Evolutionary conservation across 1,284 basidiomycete species (phyloP), one percentile per base, ranked within the genome.

Genomic region (Moesziomyces sp.): DNA sequence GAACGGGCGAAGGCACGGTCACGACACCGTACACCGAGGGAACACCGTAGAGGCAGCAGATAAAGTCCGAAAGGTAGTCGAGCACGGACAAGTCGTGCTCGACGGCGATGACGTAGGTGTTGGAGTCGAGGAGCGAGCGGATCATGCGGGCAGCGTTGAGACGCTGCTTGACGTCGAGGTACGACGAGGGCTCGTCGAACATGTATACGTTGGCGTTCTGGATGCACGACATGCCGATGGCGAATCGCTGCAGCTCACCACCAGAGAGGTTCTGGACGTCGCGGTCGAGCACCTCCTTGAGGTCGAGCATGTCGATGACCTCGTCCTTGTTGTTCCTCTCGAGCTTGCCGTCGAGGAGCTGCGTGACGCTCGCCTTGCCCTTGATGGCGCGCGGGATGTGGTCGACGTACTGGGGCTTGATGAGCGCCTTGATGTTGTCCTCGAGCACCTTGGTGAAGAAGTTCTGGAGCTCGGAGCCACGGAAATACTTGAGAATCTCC

Each of bases 141-240:
- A 84, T 84, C 54, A 81, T 76, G 38, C 77, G 67, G 19, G 82
- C 82, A 19, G 80, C 82, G 46, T 84, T 84, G 48, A 84, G 72
- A 81, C 82, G 81, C 70, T 84, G 82, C 76, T 84, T 84, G 49
- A 84, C 82, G 52, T 84, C 82, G 56, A 84, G 76, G 56, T 84
- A 84, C 18, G 80, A 82, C 33, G 82, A 84, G 24, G 82, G 82
- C 65, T 84, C 82, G 68, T 84, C 82, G 44, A 84, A 84, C 82
- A 84, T 84, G 79, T 84, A 84, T 68, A 84, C 76, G 68, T 84
- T 83, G 57, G 82, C 82, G n/a, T 60, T 70, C 67, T 84, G 82
- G 21, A 84, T 75, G 58, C 80, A 82, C 24, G 76, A 78, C 82
- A 84, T 84, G 26, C 80, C 82, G 58, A 84, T 84, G 33, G 82